phyloP scores from a whole-genome alignment of 768 basidiomycete species.

The Tricholoma saponaceum region DNA sequence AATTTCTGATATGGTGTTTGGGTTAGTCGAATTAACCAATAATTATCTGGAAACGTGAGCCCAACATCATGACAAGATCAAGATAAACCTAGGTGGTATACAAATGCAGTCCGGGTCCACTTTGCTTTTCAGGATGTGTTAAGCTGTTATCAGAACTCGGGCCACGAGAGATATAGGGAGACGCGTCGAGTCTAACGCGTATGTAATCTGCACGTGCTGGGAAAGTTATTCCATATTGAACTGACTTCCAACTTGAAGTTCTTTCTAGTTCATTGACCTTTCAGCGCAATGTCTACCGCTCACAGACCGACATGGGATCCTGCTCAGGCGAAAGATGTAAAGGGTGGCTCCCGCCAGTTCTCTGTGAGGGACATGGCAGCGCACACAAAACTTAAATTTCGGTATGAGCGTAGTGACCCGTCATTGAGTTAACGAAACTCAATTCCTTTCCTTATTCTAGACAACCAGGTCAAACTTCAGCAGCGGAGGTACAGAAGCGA shows the following conservation, averaged over 20 bases:
- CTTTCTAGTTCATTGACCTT: not conserved
- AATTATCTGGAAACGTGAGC: too few species aligned
- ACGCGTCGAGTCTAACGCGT: too few species aligned
- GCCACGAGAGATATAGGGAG: too few species aligned
- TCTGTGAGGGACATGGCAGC: conserved; percentile 92
- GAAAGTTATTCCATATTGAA: not conserved
- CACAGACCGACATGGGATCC: conserved; percentile 98
- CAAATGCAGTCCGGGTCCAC: too few species aligned
- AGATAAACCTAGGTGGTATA: too few species aligned
- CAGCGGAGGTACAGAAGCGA: conserved; percentile 66
- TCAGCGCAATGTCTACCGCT: conserved; percentile 73
- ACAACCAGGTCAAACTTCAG: conserved; percentile 87
- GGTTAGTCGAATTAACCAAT: too few species aligned
- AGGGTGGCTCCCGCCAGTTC: conserved; percentile 88
- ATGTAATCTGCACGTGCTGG: not conserved
- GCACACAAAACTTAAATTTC: conserved; percentile 97
- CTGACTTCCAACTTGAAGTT: not conserved
- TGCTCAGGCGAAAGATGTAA: conserved; percentile 89
- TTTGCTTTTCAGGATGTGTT: too few species aligned
- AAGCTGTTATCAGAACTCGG: too few species aligned
- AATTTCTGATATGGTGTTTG: too few species aligned
- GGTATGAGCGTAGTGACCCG: conserved; percentile 50
- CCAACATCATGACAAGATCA: too few species aligned
- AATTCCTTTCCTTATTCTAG: conserved; percentile 28
- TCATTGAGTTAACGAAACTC: not conserved